Base-by-base conservation (phyloP, 2,329 filamentous ascomycete genomes). In the Colletotrichum spinosum region DNA sequence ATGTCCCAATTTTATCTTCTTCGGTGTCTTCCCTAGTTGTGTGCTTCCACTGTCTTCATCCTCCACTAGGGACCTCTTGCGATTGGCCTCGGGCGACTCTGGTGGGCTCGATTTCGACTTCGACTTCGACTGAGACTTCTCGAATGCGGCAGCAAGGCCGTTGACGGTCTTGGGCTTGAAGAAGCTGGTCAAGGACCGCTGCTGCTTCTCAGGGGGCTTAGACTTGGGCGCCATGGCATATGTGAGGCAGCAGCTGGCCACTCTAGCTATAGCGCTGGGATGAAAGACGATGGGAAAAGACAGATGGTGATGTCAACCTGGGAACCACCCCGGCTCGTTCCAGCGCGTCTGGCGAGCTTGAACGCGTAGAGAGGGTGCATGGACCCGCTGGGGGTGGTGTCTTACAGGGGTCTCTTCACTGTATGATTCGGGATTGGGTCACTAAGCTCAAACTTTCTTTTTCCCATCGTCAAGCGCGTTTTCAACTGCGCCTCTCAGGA, bases 171-270 rank as follows among this genome's bases (percentile, higher is more conserved):
- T 90, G 12, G 88, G 88, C 1, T 88, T 86, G 75, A 97, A 97
- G 79, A 97, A 97, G 74, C 89, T 94, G 3, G 93, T 96, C 67
- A 97, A 90, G 1, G 93, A 92, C 70, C 90, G 87, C 74, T 97
- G 93, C 72, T 90, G 92, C 77, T 91, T 92, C 59, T 76, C 79
- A 35, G 78, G 70, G 0, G 79, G 69, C 55, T 81, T 82, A 4
- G 60, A 51, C 7, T 67, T 65, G 2, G 64, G 64, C 45, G 60
- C 60, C 64, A 67, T 67, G 11, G 11, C n/a, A 17, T 15, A 56
- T 9, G 9, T 11, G 1, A 11, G 33, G 46, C n/a, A 10, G 15
- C 17, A 9, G 11, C n/a, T 55, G 12, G 25, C 10, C 35, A 12
- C 2, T 39, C 46, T 48, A 59, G 37, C 38, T 38, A 7, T 64